Conservation (phyloP, 352 stramenopile species). For the Hyaloperonospora arabidopsidis region DNA sequence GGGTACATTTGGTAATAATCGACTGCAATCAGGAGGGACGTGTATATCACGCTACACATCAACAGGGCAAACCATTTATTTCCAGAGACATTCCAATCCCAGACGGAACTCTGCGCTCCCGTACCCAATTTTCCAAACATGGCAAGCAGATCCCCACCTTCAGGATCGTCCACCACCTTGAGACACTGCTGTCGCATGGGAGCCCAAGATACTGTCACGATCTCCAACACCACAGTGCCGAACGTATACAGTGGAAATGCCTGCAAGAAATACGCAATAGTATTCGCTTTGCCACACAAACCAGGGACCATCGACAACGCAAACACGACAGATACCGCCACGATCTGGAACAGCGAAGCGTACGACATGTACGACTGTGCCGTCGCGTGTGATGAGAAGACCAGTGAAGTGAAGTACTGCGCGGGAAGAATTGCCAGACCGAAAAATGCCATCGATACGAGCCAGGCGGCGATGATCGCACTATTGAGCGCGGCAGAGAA, state of each 20-base stretch:
- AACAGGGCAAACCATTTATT: conserved; percentile 36
- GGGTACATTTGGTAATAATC: conserved; percentile 72
- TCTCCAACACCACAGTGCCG: conserved; percentile 36
- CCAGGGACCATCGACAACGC: conserved; percentile 40
- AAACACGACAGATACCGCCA: conserved; percentile 43
- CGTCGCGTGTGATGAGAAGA: conserved; percentile 68
- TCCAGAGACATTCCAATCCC: conserved; percentile 49
- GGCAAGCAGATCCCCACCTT: conserved; percentile 18
- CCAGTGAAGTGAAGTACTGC: conserved; percentile 55
- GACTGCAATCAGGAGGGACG: conserved; percentile 41
- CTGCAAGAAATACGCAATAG: conserved; percentile 39
- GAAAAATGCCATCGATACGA: conserved; percentile 31
- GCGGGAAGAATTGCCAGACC: conserved; percentile 55
- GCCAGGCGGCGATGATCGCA: conserved; percentile 35
- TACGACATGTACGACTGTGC: conserved; percentile 77
- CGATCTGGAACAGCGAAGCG: conserved; percentile 57
- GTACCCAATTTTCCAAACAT: conserved; percentile 10
- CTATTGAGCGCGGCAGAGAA: conserved; percentile 31
- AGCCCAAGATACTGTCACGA: conserved; percentile 43
- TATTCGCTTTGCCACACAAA: conserved; percentile 41
- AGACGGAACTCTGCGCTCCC: conserved; percentile 18
- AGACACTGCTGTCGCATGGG: conserved; percentile 43
- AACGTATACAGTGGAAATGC: conserved; percentile 59
- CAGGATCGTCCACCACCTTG: conserved; percentile 2
- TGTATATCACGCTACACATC: conserved; percentile 39